A percentile compares a stretch with the other conserved stretches of the same genome.
Evolutionary conservation across 2,329 filamentous ascomycete genomes (phyloP).

Genomic region (Tolypocladium cylindrosporum): DNA sequence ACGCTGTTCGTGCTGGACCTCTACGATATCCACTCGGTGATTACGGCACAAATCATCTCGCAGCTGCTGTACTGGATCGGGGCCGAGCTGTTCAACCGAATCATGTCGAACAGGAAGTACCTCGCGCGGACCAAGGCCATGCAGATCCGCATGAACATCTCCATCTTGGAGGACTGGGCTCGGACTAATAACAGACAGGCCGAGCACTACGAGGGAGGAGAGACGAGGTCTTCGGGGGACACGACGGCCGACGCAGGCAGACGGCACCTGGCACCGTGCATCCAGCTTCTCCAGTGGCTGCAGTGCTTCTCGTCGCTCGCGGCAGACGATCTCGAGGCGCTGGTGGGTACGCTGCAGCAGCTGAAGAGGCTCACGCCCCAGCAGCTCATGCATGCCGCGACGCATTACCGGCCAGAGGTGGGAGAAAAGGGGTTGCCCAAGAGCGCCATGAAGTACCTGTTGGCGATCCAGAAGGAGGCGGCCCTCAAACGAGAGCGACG

Average conservation of each 20-base stretch:
- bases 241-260: conserved; percentile 76
- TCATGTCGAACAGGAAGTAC: conserved; percentile 94
- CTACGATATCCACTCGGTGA: conserved; percentile 98
- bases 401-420: conserved; percentile 89
- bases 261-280: conserved; percentile 77
- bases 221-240: conserved; percentile 76
- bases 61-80: conserved; percentile 95
- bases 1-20: conserved; percentile 94
- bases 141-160: conserved; percentile 99
- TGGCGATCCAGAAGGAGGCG: conserved; percentile 68
- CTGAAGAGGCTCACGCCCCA: conserved; percentile 74
- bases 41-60: conserved; percentile 80
- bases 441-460: conserved; percentile 76
- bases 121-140: conserved; percentile 94
- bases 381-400: conserved; percentile 84
- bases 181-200: conserved; percentile 85
- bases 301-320: conserved; percentile 94
- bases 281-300: conserved; percentile 92
- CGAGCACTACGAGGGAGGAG: conserved; percentile 90
- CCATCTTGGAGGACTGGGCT: conserved; percentile 91
- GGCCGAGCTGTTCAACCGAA: conserved; percentile 91
- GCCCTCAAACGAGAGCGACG: conserved; percentile 47
- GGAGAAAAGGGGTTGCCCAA: conserved; percentile 89
- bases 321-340: conserved; percentile 73
- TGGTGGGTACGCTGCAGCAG: conserved; percentile 83